A percentile compares a stretch with the other conserved stretches of the same genome.
Evolutionary conservation across 345 rosid species (phyloP).

Genomic region (Carallia pectinifolia): DNA sequence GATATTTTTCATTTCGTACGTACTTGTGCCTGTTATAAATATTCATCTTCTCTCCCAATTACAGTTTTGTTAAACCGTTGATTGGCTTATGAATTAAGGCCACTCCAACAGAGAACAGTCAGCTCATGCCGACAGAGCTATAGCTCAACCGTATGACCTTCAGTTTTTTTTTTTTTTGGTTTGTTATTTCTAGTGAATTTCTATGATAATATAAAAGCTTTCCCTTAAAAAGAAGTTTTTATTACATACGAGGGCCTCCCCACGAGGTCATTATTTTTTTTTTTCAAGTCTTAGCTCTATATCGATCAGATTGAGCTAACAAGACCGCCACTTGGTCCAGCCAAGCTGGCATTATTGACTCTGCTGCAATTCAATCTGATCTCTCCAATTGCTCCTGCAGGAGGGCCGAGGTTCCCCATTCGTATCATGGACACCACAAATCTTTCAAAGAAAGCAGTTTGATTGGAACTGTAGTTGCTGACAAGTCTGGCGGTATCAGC

Average conservation of each 20-base stretch:
- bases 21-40: too few relatives aligned
- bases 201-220: neutral
- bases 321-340: neutral
- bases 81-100: too few relatives aligned
- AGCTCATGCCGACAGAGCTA: too few relatives aligned
- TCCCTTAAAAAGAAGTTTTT: neutral
- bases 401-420: constrained; percentile 56
- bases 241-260: neutral
- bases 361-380: constrained; percentile 52
- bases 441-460: constrained; percentile 50
- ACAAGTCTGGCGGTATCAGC: constrained; percentile 44
- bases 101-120: too few relatives aligned
- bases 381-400: constrained; percentile 57
- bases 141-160: too few relatives aligned
- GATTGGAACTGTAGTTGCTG: constrained; percentile 34
- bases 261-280: neutral
- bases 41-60: too few relatives aligned
- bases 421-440: constrained; percentile 56
- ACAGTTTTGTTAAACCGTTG: too few relatives aligned
- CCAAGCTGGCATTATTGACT: constrained; percentile 25
- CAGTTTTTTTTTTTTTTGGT: too few relatives aligned
- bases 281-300: neutral
- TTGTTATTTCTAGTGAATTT: too few relatives aligned
- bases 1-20: too few relatives aligned
- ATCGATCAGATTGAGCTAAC: constrained; percentile 15